Conservation (phyloP, 1,284 basidiomycete species). For the Leccinum solheimii region DNA sequence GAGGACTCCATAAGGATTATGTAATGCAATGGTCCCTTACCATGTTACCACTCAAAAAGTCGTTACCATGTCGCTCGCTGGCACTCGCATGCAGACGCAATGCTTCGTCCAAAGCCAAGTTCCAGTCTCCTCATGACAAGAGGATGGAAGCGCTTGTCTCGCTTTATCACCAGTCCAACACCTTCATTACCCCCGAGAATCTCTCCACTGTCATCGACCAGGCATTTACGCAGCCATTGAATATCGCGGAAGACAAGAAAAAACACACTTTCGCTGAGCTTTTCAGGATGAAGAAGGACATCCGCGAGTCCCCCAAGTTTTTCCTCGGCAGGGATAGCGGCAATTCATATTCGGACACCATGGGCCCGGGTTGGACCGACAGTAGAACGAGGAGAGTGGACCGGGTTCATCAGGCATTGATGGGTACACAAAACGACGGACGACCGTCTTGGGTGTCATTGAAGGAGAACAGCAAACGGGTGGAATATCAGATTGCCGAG, state of each 20-base stretch:
- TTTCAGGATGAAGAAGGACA: conserved; percentile 22
- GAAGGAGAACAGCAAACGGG: conserved; percentile 45
- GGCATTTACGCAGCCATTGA: conserved; percentile 45
- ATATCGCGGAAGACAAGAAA: conserved; percentile 16
- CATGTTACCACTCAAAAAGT: conserved; percentile 18
- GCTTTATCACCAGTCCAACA: conserved; percentile 68
- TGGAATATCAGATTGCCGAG: conserved; percentile 31
- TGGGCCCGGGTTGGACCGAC: conserved; percentile 41
- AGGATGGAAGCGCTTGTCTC: conserved; percentile 71
- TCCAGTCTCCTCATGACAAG: conserved; percentile 34
- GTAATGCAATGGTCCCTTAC: conserved; percentile 9
- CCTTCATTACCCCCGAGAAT: conserved; percentile 68
- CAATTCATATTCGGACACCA: conserved; percentile 14
- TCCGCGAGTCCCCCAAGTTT: conserved; percentile 42
- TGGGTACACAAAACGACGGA: conserved; percentile 49
- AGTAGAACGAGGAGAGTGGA: conserved; percentile 40
- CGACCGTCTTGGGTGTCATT: conserved; percentile 57
- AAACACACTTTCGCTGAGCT: conserved; percentile 27
- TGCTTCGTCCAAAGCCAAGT: conserved; percentile 23
- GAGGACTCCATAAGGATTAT: conserved; percentile 9
- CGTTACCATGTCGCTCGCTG: conserved; percentile 9
- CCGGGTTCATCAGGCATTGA: conserved; percentile 56
- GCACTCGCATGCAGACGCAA: conserved; percentile 14
- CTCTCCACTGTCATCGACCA: conserved; percentile 62
- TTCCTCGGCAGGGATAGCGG: conserved; percentile 32